Percentiles rank a stretch among this genome's conserved stretches.
These are phyloP conservation scores for Penicillium canescens DNA, from an alignment of 495 filamentous ascomycete species.

Conservation along the genomic window DNA sequence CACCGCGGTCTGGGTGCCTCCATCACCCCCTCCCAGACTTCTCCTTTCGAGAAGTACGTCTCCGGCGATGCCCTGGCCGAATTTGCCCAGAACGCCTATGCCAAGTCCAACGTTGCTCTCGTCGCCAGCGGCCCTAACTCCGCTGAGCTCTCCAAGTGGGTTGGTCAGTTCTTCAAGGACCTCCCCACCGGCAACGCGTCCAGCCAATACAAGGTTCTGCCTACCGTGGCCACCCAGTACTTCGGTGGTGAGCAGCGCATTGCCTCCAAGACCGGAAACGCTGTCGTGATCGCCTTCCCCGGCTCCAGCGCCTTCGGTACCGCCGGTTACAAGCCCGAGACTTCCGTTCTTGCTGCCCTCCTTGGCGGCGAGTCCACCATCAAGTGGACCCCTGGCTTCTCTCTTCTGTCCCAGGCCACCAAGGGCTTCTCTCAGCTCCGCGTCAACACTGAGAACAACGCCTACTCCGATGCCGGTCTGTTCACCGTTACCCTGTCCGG, in stretches of 20 bases:
- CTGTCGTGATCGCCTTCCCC: conserved; percentile 87
- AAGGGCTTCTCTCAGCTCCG: conserved; percentile 62
- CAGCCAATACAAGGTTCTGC: conserved; percentile 39
- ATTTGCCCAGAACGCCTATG: conserved; percentile 76
- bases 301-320: conserved; percentile 74
- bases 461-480: conserved; percentile 94
- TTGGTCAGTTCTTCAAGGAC: conserved; percentile 79
- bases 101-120: conserved; percentile 86
- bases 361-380: conserved; percentile 88
- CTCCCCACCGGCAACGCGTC: conserved; percentile 39
- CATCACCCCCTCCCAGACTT: conserved; percentile 66
- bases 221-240: conserved; percentile 69
- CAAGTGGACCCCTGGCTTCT: conserved; percentile 96
- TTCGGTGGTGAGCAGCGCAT: conserved; percentile 93
- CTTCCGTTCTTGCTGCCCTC: conserved; percentile 82
- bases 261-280: conserved; percentile 67
- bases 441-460: conserved; percentile 69
- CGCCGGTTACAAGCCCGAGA: conserved; percentile 81
- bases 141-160: conserved; percentile 82
- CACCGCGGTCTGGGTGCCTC: conserved; percentile 85
- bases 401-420: conserved; percentile 76
- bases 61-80: conserved; percentile 65
- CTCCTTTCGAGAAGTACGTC: conserved; percentile 75
- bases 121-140: conserved; percentile 85
- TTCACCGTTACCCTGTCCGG: conserved; percentile 79